A percentile compares a stretch with the other conserved stretches of the same genome.
phyloP scores from a whole-genome alignment of 2,329 filamentous ascomycete species.

The Talaromyces piceae region DNA sequence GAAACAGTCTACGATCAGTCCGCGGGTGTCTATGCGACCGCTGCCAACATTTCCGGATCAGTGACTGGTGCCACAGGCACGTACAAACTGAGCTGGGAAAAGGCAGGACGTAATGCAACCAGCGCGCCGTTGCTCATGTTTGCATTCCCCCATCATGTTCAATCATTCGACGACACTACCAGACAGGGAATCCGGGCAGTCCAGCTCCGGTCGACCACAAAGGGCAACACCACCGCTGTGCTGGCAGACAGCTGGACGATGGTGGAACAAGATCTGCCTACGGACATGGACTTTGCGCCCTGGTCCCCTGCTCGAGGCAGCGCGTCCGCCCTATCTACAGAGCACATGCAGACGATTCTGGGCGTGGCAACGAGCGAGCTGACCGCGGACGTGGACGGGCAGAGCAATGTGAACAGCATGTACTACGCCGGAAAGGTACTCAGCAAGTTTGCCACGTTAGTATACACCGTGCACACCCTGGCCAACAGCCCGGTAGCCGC shows the following conservation, averaged over 20 bases:
- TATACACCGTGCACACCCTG: slow-evolving; percentile 60
- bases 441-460: slow-evolving; percentile 65
- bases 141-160: slow-evolving; percentile 76
- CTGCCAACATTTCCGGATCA: slow-evolving; percentile 57
- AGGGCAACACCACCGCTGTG: slow-evolving; percentile 69
- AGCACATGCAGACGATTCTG: slow-evolving; percentile 54
- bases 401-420: slow-evolving; percentile 75
- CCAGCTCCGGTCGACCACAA: slow-evolving; percentile 71
- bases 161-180: slow-evolving; percentile 60
- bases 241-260: slow-evolving; percentile 69
- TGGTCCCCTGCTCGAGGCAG: slow-evolving; percentile 54
- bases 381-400: slow-evolving; percentile 63
- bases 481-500: slow-evolving; percentile 52
- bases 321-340: slow-evolving; percentile 31
- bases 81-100: slow-evolving; percentile 69
- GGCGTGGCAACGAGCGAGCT: slow-evolving; percentile 64
- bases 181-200: slow-evolving; percentile 46
- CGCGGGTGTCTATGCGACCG: slow-evolving; percentile 65
- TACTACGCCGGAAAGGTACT: slow-evolving; percentile 87
- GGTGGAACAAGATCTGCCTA: slow-evolving; percentile 64
- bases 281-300: slow-evolving; percentile 68
- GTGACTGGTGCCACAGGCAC: slow-evolving; percentile 51
- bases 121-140: slow-evolving; percentile 66
- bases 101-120: slow-evolving; percentile 54
- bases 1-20: slow-evolving; percentile 68